phyloP scores from a whole-genome alignment of 352 stramenopile species.

The Pythium volutum region DNA sequence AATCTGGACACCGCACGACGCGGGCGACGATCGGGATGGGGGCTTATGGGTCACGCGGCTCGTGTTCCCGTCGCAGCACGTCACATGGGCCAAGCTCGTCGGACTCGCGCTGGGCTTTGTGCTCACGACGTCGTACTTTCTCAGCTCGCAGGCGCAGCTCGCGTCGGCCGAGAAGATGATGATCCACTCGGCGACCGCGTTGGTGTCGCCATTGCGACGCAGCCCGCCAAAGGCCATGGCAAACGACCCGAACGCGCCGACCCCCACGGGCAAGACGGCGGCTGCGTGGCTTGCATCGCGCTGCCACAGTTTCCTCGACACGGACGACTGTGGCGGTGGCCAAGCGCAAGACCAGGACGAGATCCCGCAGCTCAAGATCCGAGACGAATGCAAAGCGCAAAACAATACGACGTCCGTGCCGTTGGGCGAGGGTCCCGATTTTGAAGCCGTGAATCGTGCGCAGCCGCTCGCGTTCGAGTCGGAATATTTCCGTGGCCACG shows the following conservation, averaged over 20 bases:
- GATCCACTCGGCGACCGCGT: constrained; percentile 17
- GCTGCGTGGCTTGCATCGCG: constrained; percentile 21
- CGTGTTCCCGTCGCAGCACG: constrained; percentile 45
- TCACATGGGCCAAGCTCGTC: constrained; percentile 41
- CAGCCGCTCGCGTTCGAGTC: constrained; percentile 48
- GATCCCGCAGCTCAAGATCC: constrained; percentile 33
- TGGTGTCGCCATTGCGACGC: constrained; percentile 19
- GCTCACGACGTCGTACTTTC: constrained; percentile 41
- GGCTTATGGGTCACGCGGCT: constrained; percentile 28
- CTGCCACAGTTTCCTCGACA: constrained; percentile 14
- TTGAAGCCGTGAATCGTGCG: constrained; percentile 30
- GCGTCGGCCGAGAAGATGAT: constrained; percentile 23
- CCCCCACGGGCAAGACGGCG: constrained; percentile 16
- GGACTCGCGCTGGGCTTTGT: constrained; percentile 36
- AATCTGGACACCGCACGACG: constrained; percentile 3
- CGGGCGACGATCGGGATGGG: constrained; percentile 13
- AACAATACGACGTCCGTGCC: not conserved
- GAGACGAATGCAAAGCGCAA: constrained; percentile 26
- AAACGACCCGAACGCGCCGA: constrained; percentile 7
- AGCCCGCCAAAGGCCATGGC: constrained; percentile 4
- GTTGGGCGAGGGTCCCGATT: not conserved
- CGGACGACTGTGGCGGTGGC: constrained; percentile 4
- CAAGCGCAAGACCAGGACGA: constrained; percentile 9
- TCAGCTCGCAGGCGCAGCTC: constrained; percentile 25
- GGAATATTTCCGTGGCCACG: constrained; percentile 37